Base-by-base conservation (phyloP, 2,329 filamentous ascomycete species). In the Pseudogymnoascus pannorum region DNA sequence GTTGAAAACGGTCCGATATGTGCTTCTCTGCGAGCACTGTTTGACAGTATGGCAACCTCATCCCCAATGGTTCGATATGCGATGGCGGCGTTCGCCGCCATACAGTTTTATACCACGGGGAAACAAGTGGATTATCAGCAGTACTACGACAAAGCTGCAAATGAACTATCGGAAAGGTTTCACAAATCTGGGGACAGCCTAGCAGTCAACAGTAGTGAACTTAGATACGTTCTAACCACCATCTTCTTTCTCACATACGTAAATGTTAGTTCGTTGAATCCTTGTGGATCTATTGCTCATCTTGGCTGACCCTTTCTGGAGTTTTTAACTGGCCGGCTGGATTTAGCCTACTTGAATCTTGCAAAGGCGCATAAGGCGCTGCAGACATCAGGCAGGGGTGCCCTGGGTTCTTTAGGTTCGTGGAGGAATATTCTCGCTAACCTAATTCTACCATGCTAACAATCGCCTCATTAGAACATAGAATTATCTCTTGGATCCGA, bases 301-400 rank as follows among this genome's bases (percentile, higher is more conserved):
- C 31, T 33, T 54, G 26, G 48, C 48, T 54, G 48, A 54, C 48
- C 16, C 26, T 54, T 31, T 31, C n/a, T 54, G 26, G 26, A 54
- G 48, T 54, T 54, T 54, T 54, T 54, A 54, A 54, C 48, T 54
- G 48, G 48, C 26, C 48, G 48, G 48, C 48, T 54, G 9, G 48
- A 54, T 54, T 54, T 54, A 54, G 48, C 48, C 26, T 33, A 54
- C 48, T 31, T 54, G 48, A 54, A 54, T 54, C 48, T 54, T 54
- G 48, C 48, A 54, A 54, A 31, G 48, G 48, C 48, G 48, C 48
- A 54, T 54, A 54, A 54, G 16, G 48, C 48, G 48, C 48, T 54
- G 26, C 48, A 54, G 48, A 54, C 48, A 12, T 54, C 48, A 18
- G 26, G 48, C 48, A 54, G 48, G 48, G 48, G 48, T 31, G 48